Evolutionary conservation across 306 rosid species (phyloP), one percentile per base, ranked within the genome.

Genomic region (Ammopiptanthus mongolicus): DNA sequence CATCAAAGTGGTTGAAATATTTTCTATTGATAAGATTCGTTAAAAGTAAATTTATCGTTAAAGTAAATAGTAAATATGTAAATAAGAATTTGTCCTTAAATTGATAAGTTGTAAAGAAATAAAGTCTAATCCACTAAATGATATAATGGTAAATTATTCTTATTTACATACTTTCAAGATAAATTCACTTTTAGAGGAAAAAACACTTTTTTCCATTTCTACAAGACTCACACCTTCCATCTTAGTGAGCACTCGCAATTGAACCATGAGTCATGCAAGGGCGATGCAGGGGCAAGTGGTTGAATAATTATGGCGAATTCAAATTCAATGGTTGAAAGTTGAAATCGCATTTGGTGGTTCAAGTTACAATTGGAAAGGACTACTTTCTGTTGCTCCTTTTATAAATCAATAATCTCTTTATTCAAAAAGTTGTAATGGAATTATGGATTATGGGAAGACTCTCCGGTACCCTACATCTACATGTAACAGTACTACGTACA

Each of bases 281-380:
- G 56, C 64, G 21, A 25, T 57, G 71, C 69, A 14, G 48, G 74
- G 76, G 47, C 19, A 56, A 65, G 75, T 57, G 48, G 76, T 4
- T 81, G 80, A 65, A 66, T 47, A 65, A 58, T 65, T 7, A 48
- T 57, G 70, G 68, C 3, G 15, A 25, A 69, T 71, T 76, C 73
- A 47, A 55, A 55, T 76, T 75, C 53, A 46, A 53, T 53, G 74
- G 60, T 65, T 56, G n/a, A 36, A 44, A 55, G 85, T 65, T 56
- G 51, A 77, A 67, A 72, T 36, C 23, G 44, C 57, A 71, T 42
- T 18, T 37, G 64, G 86, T 46, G 73, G 71, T 79, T 52, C 74
- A 75, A 25, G 80, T 67, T 39, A 39, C 66, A 48, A 31, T 36
- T 53, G 78, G 69, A 56, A 74, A 57, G 50, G 53, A 31, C 63